Evolutionary conservation across 108 stramenopile species (phyloP).

Genomic region (Cyclotella sp.): DNA sequence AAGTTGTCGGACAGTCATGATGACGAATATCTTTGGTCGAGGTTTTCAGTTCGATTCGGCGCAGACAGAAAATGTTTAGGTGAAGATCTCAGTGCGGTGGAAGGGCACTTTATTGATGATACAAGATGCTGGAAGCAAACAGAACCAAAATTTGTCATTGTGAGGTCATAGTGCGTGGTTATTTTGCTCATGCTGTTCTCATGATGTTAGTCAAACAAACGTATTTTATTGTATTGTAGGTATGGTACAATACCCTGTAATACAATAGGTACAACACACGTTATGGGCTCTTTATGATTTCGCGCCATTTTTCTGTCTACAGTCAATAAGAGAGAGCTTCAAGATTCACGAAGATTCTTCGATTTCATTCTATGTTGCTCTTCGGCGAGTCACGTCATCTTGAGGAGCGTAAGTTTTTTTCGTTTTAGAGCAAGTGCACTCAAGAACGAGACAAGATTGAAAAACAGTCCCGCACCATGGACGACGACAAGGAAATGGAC

Average conservation of each 20-base stretch:
- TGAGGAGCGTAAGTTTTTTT: too few species aligned
- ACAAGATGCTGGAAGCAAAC: too few species aligned
- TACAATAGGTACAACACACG: neutral
- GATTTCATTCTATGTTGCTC: constrained; percentile 1
- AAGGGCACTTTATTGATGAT: too few species aligned
- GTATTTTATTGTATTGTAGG: neutral
- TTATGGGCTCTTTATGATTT: neutral
- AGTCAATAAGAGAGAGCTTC: neutral
- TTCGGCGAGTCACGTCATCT: too few species aligned
- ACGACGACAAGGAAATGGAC: neutral
- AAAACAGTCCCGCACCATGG: too few species aligned
- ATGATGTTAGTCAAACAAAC: too few species aligned
- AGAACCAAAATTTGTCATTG: too few species aligned
- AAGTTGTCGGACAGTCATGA: neutral
- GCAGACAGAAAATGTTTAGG: neutral
- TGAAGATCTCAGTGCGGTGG: neutral
- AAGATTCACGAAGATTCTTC: constrained; percentile 5
- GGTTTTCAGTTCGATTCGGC: neutral
- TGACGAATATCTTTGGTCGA: neutral
- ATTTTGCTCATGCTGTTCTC: too few species aligned
- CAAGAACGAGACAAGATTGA: too few species aligned
- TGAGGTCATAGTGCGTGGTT: too few species aligned
- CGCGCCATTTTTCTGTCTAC: neutral
- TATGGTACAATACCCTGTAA: too few species aligned
- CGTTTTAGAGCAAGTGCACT: too few species aligned